Base-by-base conservation (phyloP, 2,329 filamentous ascomycete genomes). In the Alternaria solani region DNA sequence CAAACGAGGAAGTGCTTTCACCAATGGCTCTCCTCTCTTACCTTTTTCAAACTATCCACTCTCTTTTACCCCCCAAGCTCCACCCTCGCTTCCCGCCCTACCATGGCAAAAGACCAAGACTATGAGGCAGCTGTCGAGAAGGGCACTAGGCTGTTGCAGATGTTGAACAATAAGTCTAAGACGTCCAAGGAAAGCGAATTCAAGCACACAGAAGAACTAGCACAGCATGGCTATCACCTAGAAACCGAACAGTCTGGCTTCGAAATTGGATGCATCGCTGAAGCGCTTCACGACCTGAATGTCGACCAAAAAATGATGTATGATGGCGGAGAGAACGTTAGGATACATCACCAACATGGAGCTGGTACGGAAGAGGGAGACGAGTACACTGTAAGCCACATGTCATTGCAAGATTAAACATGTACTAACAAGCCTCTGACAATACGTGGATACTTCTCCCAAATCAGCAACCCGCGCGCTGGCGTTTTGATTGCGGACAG, bases 91-190 rank as follows among this genome's bases (percentile, higher is more conserved):
- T 18, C 9, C n/a, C 9, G 3, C 18, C 8, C 18, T 23, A n/a
- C 18, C 7, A 48, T 36, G 53, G 20, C 42, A 30, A 56, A 42
- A 14, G 12, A 20, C 7, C 32, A 48, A 41, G 53, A 49, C 7
- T 56, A 39, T 8, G 43, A 56, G 39, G 42, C 43, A 12, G 53
- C 56, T 0, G 34, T 54, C 11, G 39, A 48, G 18, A 59, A 54
- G 32, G 56, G 49, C 43, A 36, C 23, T 23, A 25, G 4, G 20
- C 42, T 53, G 7, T 41, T 54, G 7, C 46, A 48, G 30, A 48
- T 48, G 6, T 18, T 36, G 18, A 34, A 12, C 12, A 16, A 32
- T 7, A 25, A 2, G 1, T 8, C 30, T 5, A 48, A 48, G 12
- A 48, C 12, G 8, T 23, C 14, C 12, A 4, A 4, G 7, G 30